These are phyloP conservation scores for Macadamia integrifolia DNA, from an alignment of 164 flowering plant species.

Conservation along the genomic window DNA sequence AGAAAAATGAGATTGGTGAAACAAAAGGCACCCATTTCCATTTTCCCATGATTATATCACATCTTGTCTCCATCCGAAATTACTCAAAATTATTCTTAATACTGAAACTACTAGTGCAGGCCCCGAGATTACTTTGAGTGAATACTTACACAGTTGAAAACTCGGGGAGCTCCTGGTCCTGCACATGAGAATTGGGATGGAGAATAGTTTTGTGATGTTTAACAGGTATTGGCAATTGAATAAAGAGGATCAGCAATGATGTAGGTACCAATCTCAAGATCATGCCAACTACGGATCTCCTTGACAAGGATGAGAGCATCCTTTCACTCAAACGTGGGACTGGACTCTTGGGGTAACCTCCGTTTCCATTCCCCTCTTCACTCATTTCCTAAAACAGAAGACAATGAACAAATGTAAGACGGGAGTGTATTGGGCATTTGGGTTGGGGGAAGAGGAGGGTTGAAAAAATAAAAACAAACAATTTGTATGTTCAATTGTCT, in stretches of 20 bases:
- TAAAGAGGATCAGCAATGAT: background rate
- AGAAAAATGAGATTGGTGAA: background rate
- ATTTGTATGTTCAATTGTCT: no score
- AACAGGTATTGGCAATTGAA: background rate
- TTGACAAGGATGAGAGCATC: conserved; percentile 67
- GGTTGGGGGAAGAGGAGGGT: no score
- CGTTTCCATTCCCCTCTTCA: conserved; percentile 14
- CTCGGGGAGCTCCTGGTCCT: conserved; percentile 64
- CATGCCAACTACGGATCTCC: conserved; percentile 82
- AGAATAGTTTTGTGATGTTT: background rate
- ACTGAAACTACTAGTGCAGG: background rate
- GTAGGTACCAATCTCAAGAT: conserved; percentile 67
- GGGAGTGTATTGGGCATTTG: no score
- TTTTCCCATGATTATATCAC: background rate
- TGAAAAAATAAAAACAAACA: no score
- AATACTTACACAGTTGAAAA: conserved; percentile 48
- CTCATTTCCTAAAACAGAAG: conserved; percentile 21
- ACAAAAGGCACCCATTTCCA: background rate
- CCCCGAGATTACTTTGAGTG: background rate
- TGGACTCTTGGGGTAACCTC: conserved; percentile 10
- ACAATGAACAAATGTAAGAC: no score
- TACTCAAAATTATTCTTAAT: no score
- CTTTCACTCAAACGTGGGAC: conserved; percentile 56
- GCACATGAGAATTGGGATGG: conserved; percentile 16
- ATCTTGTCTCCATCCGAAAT: background rate